These are phyloP conservation scores for Wickerhamiella shivajii DNA, from an alignment of 805 yeast genomes.

Conservation along the genomic window DNA sequence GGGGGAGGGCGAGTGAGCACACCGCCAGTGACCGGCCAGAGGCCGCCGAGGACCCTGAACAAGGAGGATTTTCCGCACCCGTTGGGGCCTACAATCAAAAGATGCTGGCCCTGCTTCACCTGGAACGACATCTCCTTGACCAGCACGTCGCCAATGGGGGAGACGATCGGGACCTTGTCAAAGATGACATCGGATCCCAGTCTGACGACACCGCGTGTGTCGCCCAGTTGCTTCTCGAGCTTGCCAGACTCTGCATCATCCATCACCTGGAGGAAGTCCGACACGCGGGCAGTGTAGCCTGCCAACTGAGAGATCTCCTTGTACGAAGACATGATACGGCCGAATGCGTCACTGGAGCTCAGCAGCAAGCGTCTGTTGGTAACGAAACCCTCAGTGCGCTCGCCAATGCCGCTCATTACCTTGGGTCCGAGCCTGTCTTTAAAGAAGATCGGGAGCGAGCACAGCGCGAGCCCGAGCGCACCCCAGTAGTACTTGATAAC, in stretches of 20 bases:
- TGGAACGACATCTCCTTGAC: constrained; percentile 53
- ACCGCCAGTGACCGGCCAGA: constrained; percentile 68
- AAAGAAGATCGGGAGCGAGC: constrained; percentile 79
- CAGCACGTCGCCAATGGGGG: constrained; percentile 70
- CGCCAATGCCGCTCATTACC: constrained; percentile 7
- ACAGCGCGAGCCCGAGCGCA: constrained; percentile 77
- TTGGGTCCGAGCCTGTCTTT: constrained; percentile 27
- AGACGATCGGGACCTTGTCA: constrained; percentile 60
- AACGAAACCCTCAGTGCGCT: constrained; percentile 34
- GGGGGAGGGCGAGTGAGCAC: constrained; percentile 47
- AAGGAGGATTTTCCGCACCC: constrained; percentile 93
- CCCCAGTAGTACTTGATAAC: constrained; percentile 91
- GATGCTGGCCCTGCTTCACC: constrained; percentile 67
- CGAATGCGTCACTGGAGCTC: constrained; percentile 78
- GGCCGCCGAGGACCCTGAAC: constrained; percentile 79
- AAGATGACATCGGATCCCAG: constrained; percentile 49
- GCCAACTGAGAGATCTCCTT: constrained; percentile 68
- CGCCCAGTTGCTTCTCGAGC: constrained; percentile 18
- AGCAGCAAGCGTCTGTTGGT: constrained; percentile 74
- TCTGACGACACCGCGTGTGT: constrained; percentile 14
- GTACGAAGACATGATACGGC: constrained; percentile 72
- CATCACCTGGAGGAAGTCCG: constrained; percentile 53
- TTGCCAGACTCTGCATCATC: constrained; percentile 32
- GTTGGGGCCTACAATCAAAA: constrained; percentile 86
- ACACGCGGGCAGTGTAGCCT: constrained; percentile 66